Conservation (phyloP, 2,329 filamentous ascomycete species). For the Epichloe gansuensis region DNA sequence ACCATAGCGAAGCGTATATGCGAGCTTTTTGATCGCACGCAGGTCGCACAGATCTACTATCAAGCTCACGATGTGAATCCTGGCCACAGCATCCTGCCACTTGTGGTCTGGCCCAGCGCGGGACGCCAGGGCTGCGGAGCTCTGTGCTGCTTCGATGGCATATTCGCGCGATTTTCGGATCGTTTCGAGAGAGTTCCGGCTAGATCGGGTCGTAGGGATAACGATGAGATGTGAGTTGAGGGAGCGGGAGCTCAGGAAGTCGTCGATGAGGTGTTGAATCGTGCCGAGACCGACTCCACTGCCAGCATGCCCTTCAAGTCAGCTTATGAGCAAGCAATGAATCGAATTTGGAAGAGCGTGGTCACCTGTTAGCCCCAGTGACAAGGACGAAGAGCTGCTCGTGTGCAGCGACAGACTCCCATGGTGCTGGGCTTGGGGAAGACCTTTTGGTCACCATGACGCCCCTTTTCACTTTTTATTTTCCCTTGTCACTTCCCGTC, state of each 20-base stretch:
- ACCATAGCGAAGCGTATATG: constrained; percentile 31
- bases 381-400: constrained; percentile 55
- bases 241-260: constrained; percentile 63
- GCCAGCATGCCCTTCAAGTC: constrained; percentile 2
- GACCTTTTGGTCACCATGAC: constrained; percentile 4
- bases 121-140: constrained; percentile 24
- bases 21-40: constrained; percentile 34
- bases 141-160: constrained; percentile 29
- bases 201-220: constrained; percentile 70
- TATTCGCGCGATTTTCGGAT: constrained; percentile 50
- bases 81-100: constrained; percentile 28
- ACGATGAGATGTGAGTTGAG: constrained; percentile 59
- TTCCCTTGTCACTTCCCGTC: not conserved
- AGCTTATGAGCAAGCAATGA: not conserved
- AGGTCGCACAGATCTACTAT: constrained; percentile 50
- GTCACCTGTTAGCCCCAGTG: constrained; percentile 76
- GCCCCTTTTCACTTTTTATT: not conserved
- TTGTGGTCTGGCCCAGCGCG: constrained; percentile 21
- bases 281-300: constrained; percentile 82
- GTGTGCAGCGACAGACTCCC: constrained; percentile 22
- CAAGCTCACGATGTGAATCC: constrained; percentile 46
- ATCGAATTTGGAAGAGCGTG: not conserved
- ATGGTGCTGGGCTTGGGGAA: constrained; percentile 16
- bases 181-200: constrained; percentile 62
- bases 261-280: constrained; percentile 74